These are phyloP conservation scores for Pythium chondricola DNA, from an alignment of 352 stramenopile genomes.

Conservation along the genomic window DNA sequence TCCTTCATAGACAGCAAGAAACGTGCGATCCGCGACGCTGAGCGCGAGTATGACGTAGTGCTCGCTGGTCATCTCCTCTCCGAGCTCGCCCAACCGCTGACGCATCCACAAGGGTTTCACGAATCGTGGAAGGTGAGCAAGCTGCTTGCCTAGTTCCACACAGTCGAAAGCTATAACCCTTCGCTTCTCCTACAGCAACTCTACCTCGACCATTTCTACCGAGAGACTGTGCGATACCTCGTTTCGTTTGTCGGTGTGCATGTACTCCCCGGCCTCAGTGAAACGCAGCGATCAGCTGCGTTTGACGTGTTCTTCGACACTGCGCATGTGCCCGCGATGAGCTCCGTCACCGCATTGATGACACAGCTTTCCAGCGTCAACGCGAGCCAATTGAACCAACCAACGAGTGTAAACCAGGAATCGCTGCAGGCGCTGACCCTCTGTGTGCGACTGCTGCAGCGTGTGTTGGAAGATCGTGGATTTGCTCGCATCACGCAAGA, in stretches of 20 bases:
- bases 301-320: constrained; percentile 61
- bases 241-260: constrained; percentile 47
- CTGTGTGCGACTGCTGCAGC: constrained; percentile 43
- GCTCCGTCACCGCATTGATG: constrained; percentile 25
- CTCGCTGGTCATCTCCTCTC: constrained; percentile 23
- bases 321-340: constrained; percentile 26
- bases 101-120: constrained; percentile 21
- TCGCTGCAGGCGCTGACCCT: constrained; percentile 35
- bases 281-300: constrained; percentile 26
- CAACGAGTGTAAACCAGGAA: constrained; percentile 9
- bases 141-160: no score
- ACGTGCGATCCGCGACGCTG: constrained; percentile 34
- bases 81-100: constrained; percentile 34
- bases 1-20: constrained; percentile 45
- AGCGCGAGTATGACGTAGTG: constrained; percentile 38
- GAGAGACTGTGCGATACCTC: constrained; percentile 44
- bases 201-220: constrained; percentile 52
- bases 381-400: background rate
- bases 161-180: background rate
- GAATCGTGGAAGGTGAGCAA: constrained; percentile 38
- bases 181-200: constrained; percentile 21
- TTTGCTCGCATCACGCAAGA: constrained; percentile 27
- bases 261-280: constrained; percentile 42
- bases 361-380: constrained; percentile 30
- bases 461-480: constrained; percentile 16